phyloP scores from a whole-genome alignment of 1,284 basidiomycete genomes.

The Hemileia vastatrix region DNA sequence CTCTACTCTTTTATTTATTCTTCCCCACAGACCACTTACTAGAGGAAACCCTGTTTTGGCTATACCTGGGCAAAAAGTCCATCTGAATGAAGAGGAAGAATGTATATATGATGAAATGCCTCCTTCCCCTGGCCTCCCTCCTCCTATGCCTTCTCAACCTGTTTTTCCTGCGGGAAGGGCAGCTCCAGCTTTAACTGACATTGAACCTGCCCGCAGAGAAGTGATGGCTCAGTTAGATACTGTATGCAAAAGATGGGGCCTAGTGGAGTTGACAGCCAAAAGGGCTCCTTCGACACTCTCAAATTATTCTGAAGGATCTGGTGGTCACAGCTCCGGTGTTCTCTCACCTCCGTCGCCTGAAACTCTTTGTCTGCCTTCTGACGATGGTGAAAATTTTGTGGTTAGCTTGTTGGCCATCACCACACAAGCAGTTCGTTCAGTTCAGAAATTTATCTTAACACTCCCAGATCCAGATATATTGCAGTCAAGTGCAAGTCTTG shows the following conservation, averaged over 20 bases:
- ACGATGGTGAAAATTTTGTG: slow-evolving; percentile 4
- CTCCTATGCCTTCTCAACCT: slow-evolving; percentile 7
- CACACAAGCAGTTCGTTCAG: slow-evolving; percentile 63
- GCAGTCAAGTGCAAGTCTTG: slow-evolving; percentile 36
- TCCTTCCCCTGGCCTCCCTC: slow-evolving; percentile 3
- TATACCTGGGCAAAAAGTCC: not conserved
- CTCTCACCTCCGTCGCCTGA: not conserved
- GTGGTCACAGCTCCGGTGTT: not conserved
- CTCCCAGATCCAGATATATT: slow-evolving; percentile 50
- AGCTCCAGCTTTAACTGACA: slow-evolving; percentile 10
- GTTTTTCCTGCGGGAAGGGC: slow-evolving; percentile 15
- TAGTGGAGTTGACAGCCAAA: slow-evolving; percentile 12
- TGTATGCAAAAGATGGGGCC: slow-evolving; percentile 15
- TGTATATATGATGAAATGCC: slow-evolving; percentile 6
- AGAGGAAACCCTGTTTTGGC: slow-evolving; percentile 10
- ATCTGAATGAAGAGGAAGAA: slow-evolving; percentile 8
- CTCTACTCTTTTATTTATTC: not conserved
- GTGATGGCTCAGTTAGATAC: slow-evolving; percentile 19
- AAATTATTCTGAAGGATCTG: not conserved
- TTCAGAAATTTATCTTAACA: slow-evolving; percentile 66
- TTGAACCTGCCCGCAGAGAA: slow-evolving; percentile 13
- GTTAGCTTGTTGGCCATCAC: slow-evolving; percentile 56
- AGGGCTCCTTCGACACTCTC: slow-evolving; percentile 5
- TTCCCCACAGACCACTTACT: not conserved
- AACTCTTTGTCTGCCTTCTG: not conserved